A percentile compares a stretch with the other conserved stretches of the same genome.
phyloP scores from a whole-genome alignment of 139 green algal genomes.

The Pseudopediastrum boryanum region DNA sequence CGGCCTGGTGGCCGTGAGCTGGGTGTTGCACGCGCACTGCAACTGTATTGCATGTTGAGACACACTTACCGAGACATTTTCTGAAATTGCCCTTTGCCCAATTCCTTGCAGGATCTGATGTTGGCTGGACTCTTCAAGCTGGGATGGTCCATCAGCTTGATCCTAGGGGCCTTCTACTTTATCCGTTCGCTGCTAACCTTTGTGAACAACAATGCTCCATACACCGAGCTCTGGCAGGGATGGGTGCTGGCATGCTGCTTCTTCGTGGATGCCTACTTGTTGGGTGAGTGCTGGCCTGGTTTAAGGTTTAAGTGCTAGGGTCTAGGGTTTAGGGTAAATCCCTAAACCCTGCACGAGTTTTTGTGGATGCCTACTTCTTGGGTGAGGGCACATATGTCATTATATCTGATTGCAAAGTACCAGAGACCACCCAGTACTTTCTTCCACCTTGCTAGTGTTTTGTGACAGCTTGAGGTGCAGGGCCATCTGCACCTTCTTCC shows the following conservation, averaged over 20 bases:
- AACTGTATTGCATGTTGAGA: no score
- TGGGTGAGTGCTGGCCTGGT: slow-evolving; percentile 34
- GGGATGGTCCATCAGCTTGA: slow-evolving; percentile 26
- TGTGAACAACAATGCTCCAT: slow-evolving; percentile 32
- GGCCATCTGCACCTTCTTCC: no score
- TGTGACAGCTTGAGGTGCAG: no score
- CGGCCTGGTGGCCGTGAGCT: no score
- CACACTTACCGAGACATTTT: no score
- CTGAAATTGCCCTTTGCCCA: no score
- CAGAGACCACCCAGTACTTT: background rate
- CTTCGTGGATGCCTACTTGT: slow-evolving; percentile 56
- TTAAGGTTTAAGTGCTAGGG: background rate
- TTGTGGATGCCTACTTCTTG: background rate
- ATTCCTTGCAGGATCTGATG: slow-evolving; percentile 26
- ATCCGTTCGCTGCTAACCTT: background rate
- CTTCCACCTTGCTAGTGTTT: no score
- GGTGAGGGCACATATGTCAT: no score
- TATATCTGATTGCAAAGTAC: no score
- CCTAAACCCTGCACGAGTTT: background rate
- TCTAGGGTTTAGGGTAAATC: background rate
- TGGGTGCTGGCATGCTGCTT: slow-evolving; percentile 59
- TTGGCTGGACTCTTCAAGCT: slow-evolving; percentile 42
- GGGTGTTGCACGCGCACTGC: no score
- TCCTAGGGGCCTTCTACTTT: background rate
- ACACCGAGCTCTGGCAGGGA: slow-evolving; percentile 38